Evolutionary conservation across 176 grass and related monocot genomes (phyloP), one percentile per base, ranked within the genome.

Genomic region (Calamus simplicifolius): DNA sequence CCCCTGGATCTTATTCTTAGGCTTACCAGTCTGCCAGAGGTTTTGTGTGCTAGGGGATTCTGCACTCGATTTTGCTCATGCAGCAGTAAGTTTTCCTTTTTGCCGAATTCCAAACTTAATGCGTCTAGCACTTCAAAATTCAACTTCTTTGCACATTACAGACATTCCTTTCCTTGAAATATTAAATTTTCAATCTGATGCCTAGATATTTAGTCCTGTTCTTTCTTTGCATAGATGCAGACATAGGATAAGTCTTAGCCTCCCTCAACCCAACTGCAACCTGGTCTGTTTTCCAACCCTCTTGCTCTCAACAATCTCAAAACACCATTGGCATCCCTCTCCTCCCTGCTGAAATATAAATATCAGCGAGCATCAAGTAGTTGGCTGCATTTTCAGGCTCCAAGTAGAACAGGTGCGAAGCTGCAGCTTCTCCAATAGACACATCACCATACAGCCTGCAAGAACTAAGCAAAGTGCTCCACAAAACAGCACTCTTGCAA

Each of bases 361-460:
- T 73, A 65, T 84, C 74, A 61, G 83, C 80, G 61, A 93, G 80
- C 83, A 87, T 93, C 73, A 80, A 87, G 66, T 84, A 84, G 25
- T 78, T 87, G 51, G 77, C 80, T 23, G 35, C 69, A 72, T 87
- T 93, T 75, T 78, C 29, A 38, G 83, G 83, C 64, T 93, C 88
- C 35, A 87, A 69, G 27, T 55, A 58, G 52, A 87, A 63, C 16
- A 93, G 77, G 53, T 75, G 52, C 16, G 51, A 78, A 38, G 83
- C 80, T 15, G 77, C 84, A 65, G 54, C 69, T 84, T 87, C 76
- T 48, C 76, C 88, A 69, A 73, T 85, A 14, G 62, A 57, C 52
- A 76, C 66, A 75, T 88, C 49, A 48, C 67, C 73, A 56, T 55
- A 70, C 49, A 73, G 69, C 62, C 74, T 73, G 59, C 72, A 88